Base-by-base conservation (phyloP, 257 asterid species). In the Solanum dulcamara region DNA sequence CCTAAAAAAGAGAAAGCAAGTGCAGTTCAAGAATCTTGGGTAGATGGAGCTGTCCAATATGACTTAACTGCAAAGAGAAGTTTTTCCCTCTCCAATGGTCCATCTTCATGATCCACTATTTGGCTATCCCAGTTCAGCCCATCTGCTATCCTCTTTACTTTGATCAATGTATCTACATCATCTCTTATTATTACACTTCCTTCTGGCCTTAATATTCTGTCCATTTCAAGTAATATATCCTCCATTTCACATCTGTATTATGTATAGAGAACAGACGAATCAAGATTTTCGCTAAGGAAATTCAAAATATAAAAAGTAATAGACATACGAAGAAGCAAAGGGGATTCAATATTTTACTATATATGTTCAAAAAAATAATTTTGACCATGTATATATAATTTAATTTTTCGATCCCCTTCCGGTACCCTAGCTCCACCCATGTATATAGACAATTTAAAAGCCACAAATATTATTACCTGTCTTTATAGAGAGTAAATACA, bases 41-140 rank as follows among this genome's bases (percentile, higher is more conserved):
- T 37, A 79, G 94, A 85, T 40, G 98, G 98, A 87, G 94, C 93
- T 22, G 98, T 93, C 98, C 96, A 94, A 59, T 95, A 95, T 66
- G 79, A 33, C 85, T 95, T 95, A 2, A 92, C 97, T 40, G 96
- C 98, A 88, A 95, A 92, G 17, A 95, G 86, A 74, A 95, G 96
- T 88, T 95, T 95, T 86, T 95, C 95, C 86, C 96, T 92, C 89
- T 88, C 85, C 46, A 94, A 80, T 3, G 98, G 97, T 22, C 98
- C 98, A 85, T 93, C 94, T 86, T 95, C 98, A 84, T 95, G 98
- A 85, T 95, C 96, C 11, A 95, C 94, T 51, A 95, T 94, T 83
- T 91, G 97, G 79, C 92, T 91, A 32, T 95, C 93, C 98, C 98
- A 95, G 15, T 92, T 89, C 90, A 95, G 20, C 18, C 93, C 96